Evolutionary conservation across 2,329 filamentous ascomycete species (phyloP), one percentile per base, ranked within the genome.

Genomic region (Dothistroma septosporum): DNA sequence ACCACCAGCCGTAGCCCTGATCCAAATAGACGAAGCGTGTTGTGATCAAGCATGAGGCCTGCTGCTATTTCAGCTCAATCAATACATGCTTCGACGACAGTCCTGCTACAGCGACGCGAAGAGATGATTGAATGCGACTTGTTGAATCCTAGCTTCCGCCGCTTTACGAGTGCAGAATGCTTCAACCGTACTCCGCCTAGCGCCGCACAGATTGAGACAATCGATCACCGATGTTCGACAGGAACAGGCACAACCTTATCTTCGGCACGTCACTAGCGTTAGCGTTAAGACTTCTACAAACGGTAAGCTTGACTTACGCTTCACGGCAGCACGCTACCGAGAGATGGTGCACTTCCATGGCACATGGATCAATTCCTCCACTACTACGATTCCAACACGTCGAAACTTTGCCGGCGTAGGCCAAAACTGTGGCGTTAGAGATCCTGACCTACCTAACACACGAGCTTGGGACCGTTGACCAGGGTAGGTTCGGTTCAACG

Each of bases 381-480:
- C 21, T 7, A 14, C 48, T 32, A 44, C 52, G 32, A 31, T 31
- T 57, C 50, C 28, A 24, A 4, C n/a, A 35, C n/a, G 19, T 44
- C 49, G 46, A 53, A 59, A 37, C 49, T 59, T 44, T 22, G 32
- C n/a, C 32, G 49, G 48, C 57, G 57, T 49, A n/a, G 41, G 19
- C 24, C 57, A 52, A n/a, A 28, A 35, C 33, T 37, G 53, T 60
- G 58, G 58, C 58, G 53, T 53, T 55, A 32, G 32, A 46, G 58
- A 60, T 22, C 19, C 37, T 22, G 57, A 21, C n/a, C 24, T 31
- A 22, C 21, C 57, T 31, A 22, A 11, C 57, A 49, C 54, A 47
- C 31, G 57, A 53, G 32, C 49, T 46, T 58, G 57, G 57, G 21
- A 46, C 48, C 19, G 48, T 24, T 24, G 56, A 21, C 31, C 6